phyloP scores from a whole-genome alignment of 495 filamentous ascomycete genomes.

The Trichoderma asperelloides region DNA sequence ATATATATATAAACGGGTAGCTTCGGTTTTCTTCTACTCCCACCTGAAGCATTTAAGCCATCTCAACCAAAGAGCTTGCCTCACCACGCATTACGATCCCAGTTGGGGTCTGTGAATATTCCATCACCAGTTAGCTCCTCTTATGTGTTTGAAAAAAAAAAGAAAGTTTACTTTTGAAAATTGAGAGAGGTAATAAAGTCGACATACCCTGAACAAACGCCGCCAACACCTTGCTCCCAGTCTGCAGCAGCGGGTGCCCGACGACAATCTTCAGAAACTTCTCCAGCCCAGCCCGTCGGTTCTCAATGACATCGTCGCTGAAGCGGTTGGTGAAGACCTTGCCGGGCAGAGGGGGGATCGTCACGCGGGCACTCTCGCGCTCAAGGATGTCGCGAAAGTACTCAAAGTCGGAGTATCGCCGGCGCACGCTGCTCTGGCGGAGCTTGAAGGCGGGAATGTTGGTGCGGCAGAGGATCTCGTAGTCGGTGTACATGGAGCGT shows the following conservation, averaged over 20 bases:
- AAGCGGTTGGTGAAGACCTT: slow-evolving; percentile 99
- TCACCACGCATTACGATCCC: slow-evolving; percentile 74
- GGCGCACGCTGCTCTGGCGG: slow-evolving; percentile 67
- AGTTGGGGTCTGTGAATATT: slow-evolving; percentile 53
- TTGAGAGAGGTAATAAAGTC: not conserved
- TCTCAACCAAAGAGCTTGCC: slow-evolving; percentile 10
- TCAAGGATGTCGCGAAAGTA: slow-evolving; percentile 98
- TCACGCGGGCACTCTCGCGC: slow-evolving; percentile 86
- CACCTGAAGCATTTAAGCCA: not conserved
- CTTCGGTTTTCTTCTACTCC: not conserved
- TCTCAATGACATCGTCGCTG: slow-evolving; percentile 97
- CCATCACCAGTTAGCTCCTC: not conserved
- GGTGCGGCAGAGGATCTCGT: slow-evolving; percentile 92
- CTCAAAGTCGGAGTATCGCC: slow-evolving; percentile 96
- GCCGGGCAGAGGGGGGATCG: slow-evolving; percentile 89
- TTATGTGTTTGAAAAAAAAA: not conserved
- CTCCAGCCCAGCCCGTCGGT: slow-evolving; percentile 82
- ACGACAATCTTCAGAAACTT: slow-evolving; percentile 97
- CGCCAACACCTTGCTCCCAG: slow-evolving; percentile 90
- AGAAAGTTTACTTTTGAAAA: not conserved
- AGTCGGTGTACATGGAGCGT: slow-evolving; percentile 95
- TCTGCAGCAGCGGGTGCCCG: slow-evolving; percentile 92
- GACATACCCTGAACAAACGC: slow-evolving; percentile 89
- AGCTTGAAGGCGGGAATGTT: slow-evolving; percentile 99
- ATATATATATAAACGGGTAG: not conserved